Conservation (phyloP, 192 early-diverging fungal species). For the Diversispora eburnea region DNA sequence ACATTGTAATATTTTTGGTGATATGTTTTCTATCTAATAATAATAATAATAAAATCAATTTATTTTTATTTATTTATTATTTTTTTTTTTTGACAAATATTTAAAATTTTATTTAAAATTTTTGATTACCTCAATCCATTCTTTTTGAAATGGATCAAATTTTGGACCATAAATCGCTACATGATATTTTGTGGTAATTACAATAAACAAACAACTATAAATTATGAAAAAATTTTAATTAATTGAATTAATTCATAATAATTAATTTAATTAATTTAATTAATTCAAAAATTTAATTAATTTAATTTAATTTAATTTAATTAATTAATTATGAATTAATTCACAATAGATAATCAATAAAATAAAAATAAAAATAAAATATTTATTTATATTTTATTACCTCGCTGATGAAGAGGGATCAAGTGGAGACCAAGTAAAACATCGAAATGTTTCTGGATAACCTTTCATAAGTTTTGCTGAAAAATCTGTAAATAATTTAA, state of each 20-base stretch:
- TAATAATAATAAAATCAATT: too few relatives aligned
- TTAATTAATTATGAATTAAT: too few relatives aligned
- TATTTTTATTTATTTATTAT: neutral
- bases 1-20: neutral
- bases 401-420: neutral
- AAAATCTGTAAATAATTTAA: neutral
- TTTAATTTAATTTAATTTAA: too few relatives aligned
- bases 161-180: slow-evolving; percentile 26
- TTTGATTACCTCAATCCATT: slow-evolving; percentile 26
- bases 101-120: neutral
- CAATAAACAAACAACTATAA: slow-evolving; percentile 11
- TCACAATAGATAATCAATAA: too few relatives aligned
- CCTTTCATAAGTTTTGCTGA: neutral
- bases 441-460: slow-evolving; percentile 14
- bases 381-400: neutral
- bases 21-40: slow-evolving; percentile 18
- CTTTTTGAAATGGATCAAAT: neutral
- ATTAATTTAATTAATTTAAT: neutral
- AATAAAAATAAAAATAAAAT: too few relatives aligned
- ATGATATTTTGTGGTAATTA: slow-evolving; percentile 27
- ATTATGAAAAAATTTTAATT: neutral
- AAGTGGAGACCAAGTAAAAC: slow-evolving; percentile 22
- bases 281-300: too few relatives aligned
- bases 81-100: neutral
- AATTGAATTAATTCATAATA: neutral